Evolutionary conservation across 2,329 filamentous ascomycete genomes (phyloP), one percentile per base, ranked within the genome.

Genomic region (Ceratocystis ficicola): DNA sequence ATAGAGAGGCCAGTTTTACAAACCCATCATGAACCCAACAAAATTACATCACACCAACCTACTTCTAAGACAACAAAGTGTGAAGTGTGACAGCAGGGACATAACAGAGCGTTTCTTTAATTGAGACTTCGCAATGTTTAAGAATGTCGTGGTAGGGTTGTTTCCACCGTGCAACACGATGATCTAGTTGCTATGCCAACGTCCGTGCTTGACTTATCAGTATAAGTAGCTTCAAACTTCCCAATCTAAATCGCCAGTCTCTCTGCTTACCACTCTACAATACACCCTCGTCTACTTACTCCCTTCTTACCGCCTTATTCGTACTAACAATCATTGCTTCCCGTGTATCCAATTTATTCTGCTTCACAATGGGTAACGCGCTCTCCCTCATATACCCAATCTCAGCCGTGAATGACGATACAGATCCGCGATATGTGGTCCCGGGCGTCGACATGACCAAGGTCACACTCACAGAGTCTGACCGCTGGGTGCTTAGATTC

Each of bases 401-500:
- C 59, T 61, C 41, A 17, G 44, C 48, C 17, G 52, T 65, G 36
- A 46, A n/a, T 6, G 60, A 63, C 10, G 52, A 59, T 8, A 44
- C 36, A 6, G 66, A 68, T 28, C 30, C 62, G 25, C 60, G 66
- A 41, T 68, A 68, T 63, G 64, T 68, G 41, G 64, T 68, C 60
- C 63, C 66, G 12, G 66, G 44, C 15, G 64, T 68, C n/a, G 66
- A 68, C 46, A 68, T 68, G 66, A 57, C 46, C 50, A 59, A 68
- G 20, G 60, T 68, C 15, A 63, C 66, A 2, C 52, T 66, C 15
- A 65, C 46, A 7, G 66, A 68, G 3, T 68, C 64, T 17, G 66
- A 68, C 60, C 63, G 63, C 5, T 66, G 64, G 66, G 66, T 68
- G 46, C 60, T 68, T 17, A n/a, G 60, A 30, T 65, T 65, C 17